Conservation (phyloP, 176 grass and related monocot genomes). For the Calamus simplicifolius region DNA sequence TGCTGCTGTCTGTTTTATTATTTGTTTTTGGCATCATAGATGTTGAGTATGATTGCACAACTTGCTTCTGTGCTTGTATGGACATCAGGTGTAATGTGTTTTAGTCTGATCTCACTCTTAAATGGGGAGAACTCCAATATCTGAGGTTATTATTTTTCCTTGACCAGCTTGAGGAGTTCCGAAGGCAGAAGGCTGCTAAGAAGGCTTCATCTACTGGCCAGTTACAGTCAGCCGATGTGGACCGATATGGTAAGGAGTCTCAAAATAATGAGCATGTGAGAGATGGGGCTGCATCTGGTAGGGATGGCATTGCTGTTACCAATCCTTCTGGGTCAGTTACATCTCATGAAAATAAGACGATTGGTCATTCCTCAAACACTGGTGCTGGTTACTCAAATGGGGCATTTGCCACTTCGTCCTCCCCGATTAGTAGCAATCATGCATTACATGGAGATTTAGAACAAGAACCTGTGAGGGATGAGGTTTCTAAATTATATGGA, state of each 20-base stretch:
- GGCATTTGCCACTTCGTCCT: slow-evolving; percentile 2
- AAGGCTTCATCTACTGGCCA: slow-evolving; percentile 31
- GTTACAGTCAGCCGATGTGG: slow-evolving; percentile 18
- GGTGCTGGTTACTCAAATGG: slow-evolving; percentile 19
- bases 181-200: slow-evolving; percentile 69
- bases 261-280: slow-evolving; percentile 20
- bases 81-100: not conserved
- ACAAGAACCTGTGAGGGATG: slow-evolving; percentile 30
- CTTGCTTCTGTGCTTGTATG: slow-evolving; percentile 13
- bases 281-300: slow-evolving; percentile 28
- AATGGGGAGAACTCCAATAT: not conserved
- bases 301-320: slow-evolving; percentile 9
- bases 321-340: slow-evolving; percentile 12
- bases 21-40: no score
- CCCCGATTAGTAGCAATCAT: slow-evolving; percentile 16
- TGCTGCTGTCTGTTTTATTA: no score
- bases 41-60: no score
- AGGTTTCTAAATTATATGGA: slow-evolving; percentile 33
- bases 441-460: slow-evolving; percentile 11
- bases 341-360: slow-evolving; percentile 28
- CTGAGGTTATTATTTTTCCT: not conserved
- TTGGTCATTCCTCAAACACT: slow-evolving; percentile 17
- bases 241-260: slow-evolving; percentile 27
- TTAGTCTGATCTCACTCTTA: not conserved
- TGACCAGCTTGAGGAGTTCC: slow-evolving; percentile 87